Evolutionary conservation across 352 stramenopile species (phyloP), one percentile per base, ranked within the genome.

Genomic region (Globisporangium splendens): DNA sequence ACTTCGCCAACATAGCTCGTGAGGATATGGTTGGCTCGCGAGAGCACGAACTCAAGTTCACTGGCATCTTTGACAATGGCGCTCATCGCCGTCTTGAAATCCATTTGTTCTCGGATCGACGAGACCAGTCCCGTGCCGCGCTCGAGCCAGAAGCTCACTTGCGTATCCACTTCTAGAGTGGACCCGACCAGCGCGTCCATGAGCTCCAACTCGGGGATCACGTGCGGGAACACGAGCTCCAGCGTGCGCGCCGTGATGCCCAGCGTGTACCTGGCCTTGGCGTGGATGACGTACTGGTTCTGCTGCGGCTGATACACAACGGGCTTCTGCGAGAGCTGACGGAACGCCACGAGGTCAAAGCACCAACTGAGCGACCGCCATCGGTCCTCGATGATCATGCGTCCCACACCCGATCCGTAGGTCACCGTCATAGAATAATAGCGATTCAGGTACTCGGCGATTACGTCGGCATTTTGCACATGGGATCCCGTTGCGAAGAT

Each of bases 11-110:
- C 33, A 20, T 58, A 61, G 43, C 42, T 59, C 43, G 46, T 55
- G 51, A 61, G 35, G 15, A 63, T 63, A 28, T 48, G 39, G 15
- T 20, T 41, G 3, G 66, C 66, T 13, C 39, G 43, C 1, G 38
- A 24, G 21, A 73, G 54, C 28, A 69, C 54, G 52, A 66, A 59
- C 20, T 53, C 60, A 20, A 83, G 56, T 11, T 65, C 59, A 12
- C 22, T 38, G 0, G 63, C 52, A 39, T 77, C 60, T 31, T 46
- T 50, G 8, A 77, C 55, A 12, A 79, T 31, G 2, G 21, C 41
- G 7, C 48, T 57, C 28, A 82, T 68, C 8, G 59, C 66, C 38
- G 22, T 44, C n/a, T 75, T 44, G 28, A 74, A 82, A 51, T 78
- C 58, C 50, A 76, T 67, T 33, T 67, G 54, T 21, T 59, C 59